These are phyloP conservation scores for Tricholoma furcatifolium DNA, from an alignment of 768 basidiomycete genomes.

Conservation along the genomic window DNA sequence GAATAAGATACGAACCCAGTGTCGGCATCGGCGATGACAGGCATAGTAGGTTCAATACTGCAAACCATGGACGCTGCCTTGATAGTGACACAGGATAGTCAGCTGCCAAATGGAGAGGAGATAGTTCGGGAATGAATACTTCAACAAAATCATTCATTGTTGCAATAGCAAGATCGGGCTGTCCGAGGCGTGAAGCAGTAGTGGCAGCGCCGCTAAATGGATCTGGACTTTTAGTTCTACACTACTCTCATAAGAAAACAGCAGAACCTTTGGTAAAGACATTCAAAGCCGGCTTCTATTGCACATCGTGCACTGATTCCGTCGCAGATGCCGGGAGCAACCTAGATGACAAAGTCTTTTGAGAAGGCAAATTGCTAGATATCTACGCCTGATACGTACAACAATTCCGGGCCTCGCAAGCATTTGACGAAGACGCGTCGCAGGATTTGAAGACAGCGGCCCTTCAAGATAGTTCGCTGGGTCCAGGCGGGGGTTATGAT, in stretches of 20 bases:
- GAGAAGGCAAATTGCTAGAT: not conserved
- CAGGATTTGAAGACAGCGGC: constrained; percentile 64
- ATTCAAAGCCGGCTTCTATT: constrained; percentile 75
- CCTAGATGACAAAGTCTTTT: constrained; percentile 29
- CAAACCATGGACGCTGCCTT: constrained; percentile 71
- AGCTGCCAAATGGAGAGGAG: not conserved
- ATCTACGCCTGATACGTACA: constrained; percentile 40
- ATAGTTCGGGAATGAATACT: constrained; percentile 24
- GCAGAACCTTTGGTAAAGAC: constrained; percentile 68
- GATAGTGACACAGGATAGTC: not conserved
- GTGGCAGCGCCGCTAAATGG: constrained; percentile 68
- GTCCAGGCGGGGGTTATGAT: constrained; percentile 69
- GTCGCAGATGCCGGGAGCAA: constrained; percentile 79
- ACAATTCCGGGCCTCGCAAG: constrained; percentile 73
- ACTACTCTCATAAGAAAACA: not conserved
- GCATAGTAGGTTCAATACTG: constrained; percentile 58
- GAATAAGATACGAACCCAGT: constrained; percentile 51
- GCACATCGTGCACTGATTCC: constrained; percentile 81
- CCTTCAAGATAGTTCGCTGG: constrained; percentile 69
- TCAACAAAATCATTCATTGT: constrained; percentile 76
- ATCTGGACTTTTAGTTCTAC: not conserved
- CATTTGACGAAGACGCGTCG: constrained; percentile 71
- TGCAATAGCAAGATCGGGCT: constrained; percentile 78
- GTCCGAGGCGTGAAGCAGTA: constrained; percentile 74
- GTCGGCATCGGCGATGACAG: constrained; percentile 80